Evolutionary conservation across 1,284 basidiomycete genomes (phyloP), one percentile per base, ranked within the genome.

Genomic region (Chalciporus piperatoides): DNA sequence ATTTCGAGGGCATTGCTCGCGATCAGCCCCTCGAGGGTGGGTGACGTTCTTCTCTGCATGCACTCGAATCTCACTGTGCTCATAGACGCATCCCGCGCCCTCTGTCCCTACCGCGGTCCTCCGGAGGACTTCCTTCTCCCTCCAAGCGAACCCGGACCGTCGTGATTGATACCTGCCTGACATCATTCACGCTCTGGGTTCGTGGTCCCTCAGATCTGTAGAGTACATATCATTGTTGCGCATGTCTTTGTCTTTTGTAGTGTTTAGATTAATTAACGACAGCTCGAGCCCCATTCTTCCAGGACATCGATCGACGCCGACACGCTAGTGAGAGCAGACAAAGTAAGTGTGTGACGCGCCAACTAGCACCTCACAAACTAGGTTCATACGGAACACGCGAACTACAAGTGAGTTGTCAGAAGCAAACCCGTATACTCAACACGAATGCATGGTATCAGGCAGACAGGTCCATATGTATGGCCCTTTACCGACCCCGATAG

Each of bases 401-500:
- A 19, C 19, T 25, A 25, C 24, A 8, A 6, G 8, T 4, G 1
- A 8, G 8, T 6, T 25, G 8, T 25, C 24, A 25, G 35, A 19
- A 19, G 17, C 35, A 17, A 36, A 19, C 35, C 8, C 7, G 6
- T 17, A 8, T 10, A 35, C 15, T 19, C 5, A 40, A 24, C 21
- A 11, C 11, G n/a, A 40, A 24, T 9, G 23, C 38, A 25, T 25
- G 21, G 38, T 8, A 30, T 14, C 9, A 30, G 1, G 1, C 25
- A 30, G 11, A 30, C 28, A 10, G 14, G 12, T 30, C 28, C 28
- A 30, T 30, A 12, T 11, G 6, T 15, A 33, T 6, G 17, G 30
- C 10, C 12, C 12, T 39, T 49, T 27, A 68, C 39, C 64, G 60
- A 43, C 43, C 24, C 24, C 64, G 59, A 44, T 64, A 69, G 5